Conservation (phyloP, 352 stramenopile species). For the Aphanomyces stellatus region DNA sequence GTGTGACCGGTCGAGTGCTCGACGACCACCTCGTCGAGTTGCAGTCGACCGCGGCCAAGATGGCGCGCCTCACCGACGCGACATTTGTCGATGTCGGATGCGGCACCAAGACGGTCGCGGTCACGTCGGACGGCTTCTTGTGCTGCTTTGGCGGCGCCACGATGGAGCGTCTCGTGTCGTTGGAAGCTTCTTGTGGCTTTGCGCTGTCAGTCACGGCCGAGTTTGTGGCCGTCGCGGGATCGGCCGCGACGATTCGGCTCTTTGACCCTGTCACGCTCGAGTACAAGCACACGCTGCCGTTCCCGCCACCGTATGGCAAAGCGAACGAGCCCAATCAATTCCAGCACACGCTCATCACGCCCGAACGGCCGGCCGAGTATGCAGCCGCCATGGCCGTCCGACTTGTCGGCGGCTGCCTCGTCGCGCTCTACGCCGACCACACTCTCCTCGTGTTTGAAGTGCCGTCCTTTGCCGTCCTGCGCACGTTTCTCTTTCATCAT, state of each 20-base stretch:
- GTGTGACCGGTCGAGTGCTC: constrained; percentile 42
- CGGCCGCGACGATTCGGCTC: constrained; percentile 52
- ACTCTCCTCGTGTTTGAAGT: constrained; percentile 76
- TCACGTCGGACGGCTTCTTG: constrained; percentile 60
- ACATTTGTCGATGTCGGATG: constrained; percentile 67
- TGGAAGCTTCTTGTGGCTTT: constrained; percentile 50
- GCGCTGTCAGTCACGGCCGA: constrained; percentile 65
- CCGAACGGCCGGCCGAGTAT: constrained; percentile 34
- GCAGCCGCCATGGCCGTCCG: constrained; percentile 47
- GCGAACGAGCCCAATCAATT: constrained; percentile 25
- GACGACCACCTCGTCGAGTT: constrained; percentile 47
- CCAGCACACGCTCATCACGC: not conserved
- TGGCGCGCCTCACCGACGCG: constrained; percentile 48
- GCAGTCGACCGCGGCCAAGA: constrained; percentile 40
- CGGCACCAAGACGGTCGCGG: constrained; percentile 60
- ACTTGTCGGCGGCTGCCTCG: constrained; percentile 48
- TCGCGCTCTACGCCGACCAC: constrained; percentile 66
- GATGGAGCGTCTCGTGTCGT: constrained; percentile 60
- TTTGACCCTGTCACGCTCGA: constrained; percentile 68
- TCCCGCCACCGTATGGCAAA: constrained; percentile 55
- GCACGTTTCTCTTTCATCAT: constrained; percentile 77
- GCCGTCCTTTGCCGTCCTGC: constrained; percentile 42
- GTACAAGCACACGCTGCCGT: constrained; percentile 64
- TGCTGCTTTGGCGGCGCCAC: constrained; percentile 67
- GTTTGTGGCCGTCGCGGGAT: constrained; percentile 57